Base-by-base conservation (phyloP, 805 yeast species). In the Saturnispora bothae region DNA sequence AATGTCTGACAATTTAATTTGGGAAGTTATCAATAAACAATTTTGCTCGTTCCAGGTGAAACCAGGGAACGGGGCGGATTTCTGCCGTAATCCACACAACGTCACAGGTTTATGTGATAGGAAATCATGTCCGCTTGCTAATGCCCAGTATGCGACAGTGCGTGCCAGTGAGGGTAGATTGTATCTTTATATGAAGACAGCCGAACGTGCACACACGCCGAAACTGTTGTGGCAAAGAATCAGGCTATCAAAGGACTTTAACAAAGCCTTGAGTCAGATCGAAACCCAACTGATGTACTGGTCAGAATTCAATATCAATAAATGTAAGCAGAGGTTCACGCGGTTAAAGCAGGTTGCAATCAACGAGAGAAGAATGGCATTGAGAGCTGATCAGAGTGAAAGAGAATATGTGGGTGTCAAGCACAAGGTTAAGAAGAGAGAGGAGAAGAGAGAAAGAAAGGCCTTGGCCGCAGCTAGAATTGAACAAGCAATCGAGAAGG, bases 191-290 rank as follows among this genome's bases (percentile, higher is more conserved):
- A 92, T 92, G 85, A 92, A 92, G 59, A 92, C 97, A 1, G 95
- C 94, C 1, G 99, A 92, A 65, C 77, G 99, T 63, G 94, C 95
- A 16, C 97, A 92, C 57, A 83, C 86, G 46, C 99, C 99, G 12
- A 76, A 83, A 31, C 81, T 82, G 51, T 65, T 84, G 57, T 92
- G 99, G 99, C 96, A 92, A 63, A 73, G 96, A 52, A 81, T 92
- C 54, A 82, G 79, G 59, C 69, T 92, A 43, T 82, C 92, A 33
- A 86, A 84, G 61, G 88, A 92, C 60, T 92, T 86, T 59, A 71
- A 79, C 38, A 82, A 74, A 57, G 97, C 97, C 1, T 68, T 92
- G 52, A 71, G 72, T 46, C 99, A 92, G 60, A 73, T 92, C 40
- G 97, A 89, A 59, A 78, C 78, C 43, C 83, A 85, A 49, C 67